A percentile compares a stretch with the other conserved stretches of the same genome.
phyloP scores from a whole-genome alignment of 129 eudicot species.

The Heracleum sosnowskyi region DNA sequence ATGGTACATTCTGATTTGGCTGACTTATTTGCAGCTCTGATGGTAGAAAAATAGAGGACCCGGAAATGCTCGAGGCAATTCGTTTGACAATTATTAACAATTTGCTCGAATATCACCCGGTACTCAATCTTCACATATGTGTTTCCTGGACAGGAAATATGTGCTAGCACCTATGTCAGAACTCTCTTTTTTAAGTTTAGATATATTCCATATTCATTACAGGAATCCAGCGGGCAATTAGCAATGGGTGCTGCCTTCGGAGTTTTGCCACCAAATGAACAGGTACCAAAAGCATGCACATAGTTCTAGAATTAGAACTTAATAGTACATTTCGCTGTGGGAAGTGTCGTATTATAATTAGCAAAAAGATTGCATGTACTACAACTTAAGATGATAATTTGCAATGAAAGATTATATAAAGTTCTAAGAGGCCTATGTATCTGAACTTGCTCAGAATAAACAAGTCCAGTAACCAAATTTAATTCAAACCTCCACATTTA shows the following conservation, averaged over 20 bases:
- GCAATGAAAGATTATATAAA: neutral
- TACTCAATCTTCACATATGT: conserved; percentile 15
- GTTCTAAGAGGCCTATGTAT: neutral
- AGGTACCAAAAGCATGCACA: conserved; percentile 25
- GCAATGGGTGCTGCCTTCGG: conserved; percentile 97
- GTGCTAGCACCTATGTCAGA: neutral
- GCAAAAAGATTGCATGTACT: neutral
- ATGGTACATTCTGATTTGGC: conserved; percentile 4
- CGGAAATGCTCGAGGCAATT: conserved; percentile 87
- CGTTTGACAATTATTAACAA: conserved; percentile 88
- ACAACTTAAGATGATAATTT: neutral
- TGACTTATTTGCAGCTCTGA: conserved; percentile 41
- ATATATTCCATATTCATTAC: conserved; percentile 15
- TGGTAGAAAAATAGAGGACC: conserved; percentile 87
- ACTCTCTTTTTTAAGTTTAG: neutral
- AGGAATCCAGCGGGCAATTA: conserved; percentile 86
- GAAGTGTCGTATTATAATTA: neutral
- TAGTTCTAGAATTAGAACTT: neutral
- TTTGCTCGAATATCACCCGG: conserved; percentile 88
- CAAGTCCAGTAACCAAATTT: neutral
- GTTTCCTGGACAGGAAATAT: neutral
- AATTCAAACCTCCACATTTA: neutral
- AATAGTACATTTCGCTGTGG: neutral
- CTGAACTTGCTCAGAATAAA: neutral
- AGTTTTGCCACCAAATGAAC: conserved; percentile 36